Evolutionary conservation across 306 rosid species (phyloP), one percentile per base, ranked within the genome.

Genomic region (Vicia villosa): DNA sequence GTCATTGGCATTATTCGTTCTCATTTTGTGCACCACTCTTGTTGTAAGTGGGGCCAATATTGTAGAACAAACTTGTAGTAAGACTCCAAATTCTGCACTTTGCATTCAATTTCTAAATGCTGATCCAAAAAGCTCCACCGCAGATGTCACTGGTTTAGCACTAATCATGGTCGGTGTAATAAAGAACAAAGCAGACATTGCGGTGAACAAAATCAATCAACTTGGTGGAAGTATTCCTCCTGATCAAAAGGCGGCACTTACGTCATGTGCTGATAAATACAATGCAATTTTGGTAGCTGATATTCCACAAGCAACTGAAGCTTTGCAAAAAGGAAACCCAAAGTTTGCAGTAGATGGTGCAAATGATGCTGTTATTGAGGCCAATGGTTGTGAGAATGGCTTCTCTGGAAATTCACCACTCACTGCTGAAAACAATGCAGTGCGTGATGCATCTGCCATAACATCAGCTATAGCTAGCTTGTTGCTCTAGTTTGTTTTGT

Each of bases 341-440:
- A 80, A 80, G 43, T 77, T 75, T 43, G 90, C 90, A 0, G 76
- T 72, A 76, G 26, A 75, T 5, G 63, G 75, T 15, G 70, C 78
- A 1, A 49, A 52, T 21, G 87, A 83, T 38, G 81, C 79, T 13
- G 77, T 41, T 16, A 3, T 3, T 30, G 85, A 77, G 26, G 83
- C 76, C 19, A 52, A 0, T 13, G 4, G 49, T 2, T 87, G 87
- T 52, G 83, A 82, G 68, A 14, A 1, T 0, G 26, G 45, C 2
- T 85, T 87, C 66, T 20, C 61, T 1, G 78, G 85, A 13, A 72
- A 68, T 13, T 83, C 86, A 15, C 81, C 79, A 5, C 64, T 83
- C 36, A 56, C 85, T 0, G 8, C 10, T 3, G n/a, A 55, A 5
- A 84, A 83, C 73, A 59, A 24, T 26, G 72, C 1, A 49, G 40